Evolutionary conservation across 345 rosid genomes (phyloP).

Genomic region (Euphorbia pulcherrima): DNA sequence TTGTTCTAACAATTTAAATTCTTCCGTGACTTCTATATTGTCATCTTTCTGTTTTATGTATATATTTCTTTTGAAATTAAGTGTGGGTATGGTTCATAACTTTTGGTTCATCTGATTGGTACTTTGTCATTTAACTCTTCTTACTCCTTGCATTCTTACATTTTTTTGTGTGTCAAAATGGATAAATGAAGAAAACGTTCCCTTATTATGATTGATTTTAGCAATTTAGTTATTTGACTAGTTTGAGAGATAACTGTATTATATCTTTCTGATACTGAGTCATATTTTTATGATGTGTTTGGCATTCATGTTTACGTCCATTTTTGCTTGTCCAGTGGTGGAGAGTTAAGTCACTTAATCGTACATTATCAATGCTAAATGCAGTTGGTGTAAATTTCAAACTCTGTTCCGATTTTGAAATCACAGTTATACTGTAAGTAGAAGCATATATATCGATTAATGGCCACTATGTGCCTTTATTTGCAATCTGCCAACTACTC

Average conservation of each 20-base stretch:
- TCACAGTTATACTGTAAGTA: no score
- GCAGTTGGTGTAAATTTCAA: neutral
- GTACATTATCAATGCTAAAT: neutral
- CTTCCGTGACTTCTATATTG: neutral
- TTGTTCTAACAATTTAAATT: neutral
- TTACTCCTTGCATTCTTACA: neutral
- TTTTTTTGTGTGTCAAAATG: neutral
- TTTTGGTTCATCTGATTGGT: neutral
- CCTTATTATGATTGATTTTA: neutral
- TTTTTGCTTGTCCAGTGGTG: neutral
- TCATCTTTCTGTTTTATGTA: neutral
- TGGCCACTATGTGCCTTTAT: neutral
- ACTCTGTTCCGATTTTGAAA: neutral
- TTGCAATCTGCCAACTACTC: neutral
- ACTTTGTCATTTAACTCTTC: neutral
- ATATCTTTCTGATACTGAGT: neutral
- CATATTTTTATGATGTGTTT: neutral
- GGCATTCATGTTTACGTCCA: neutral
- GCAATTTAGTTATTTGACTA: neutral
- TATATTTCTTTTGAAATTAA: no score
- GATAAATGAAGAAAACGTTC: neutral
- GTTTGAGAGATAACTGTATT: neutral
- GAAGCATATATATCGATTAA: no score
- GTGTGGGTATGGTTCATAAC: neutral
- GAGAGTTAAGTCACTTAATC: neutral